A percentile compares a stretch with the other conserved stretches of the same genome.
These are phyloP conservation scores for Canariomyces notabilis DNA, from an alignment of 2,329 filamentous ascomycete genomes.

Conservation along the genomic window DNA sequence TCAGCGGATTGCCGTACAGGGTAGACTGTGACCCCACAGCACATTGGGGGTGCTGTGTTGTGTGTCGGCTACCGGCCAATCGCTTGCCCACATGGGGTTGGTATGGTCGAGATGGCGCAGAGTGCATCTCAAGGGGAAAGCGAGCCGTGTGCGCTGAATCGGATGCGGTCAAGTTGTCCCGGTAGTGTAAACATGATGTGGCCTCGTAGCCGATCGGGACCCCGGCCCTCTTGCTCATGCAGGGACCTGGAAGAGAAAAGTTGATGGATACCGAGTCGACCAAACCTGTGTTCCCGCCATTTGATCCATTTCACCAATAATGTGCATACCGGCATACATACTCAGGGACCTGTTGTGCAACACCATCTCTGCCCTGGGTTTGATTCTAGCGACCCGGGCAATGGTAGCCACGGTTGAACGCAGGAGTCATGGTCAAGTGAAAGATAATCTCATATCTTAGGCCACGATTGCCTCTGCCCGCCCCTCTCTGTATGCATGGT, in stretches of 20 bases:
- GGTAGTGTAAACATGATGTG: neutral
- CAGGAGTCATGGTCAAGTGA: neutral
- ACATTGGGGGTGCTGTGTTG: neutral
- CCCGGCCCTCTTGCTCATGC: neutral
- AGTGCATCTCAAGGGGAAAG: slow-evolving; percentile 8
- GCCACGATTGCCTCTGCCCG: neutral
- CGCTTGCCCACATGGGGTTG: slow-evolving; percentile 39
- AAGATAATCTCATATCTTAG: too few species aligned
- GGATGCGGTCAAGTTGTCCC: neutral
- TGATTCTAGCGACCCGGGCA: neutral
- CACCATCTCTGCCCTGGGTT: slow-evolving; percentile 6
- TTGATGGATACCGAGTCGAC: too few species aligned
- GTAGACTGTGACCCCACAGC: slow-evolving; percentile 6
- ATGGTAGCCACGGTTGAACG: neutral
- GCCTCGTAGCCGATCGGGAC: neutral
- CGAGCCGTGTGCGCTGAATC: slow-evolving; percentile 6
- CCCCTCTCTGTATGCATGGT: slow-evolving; percentile 6
- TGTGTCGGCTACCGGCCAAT: slow-evolving; percentile 35
- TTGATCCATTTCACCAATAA: too few species aligned
- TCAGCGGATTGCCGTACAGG: neutral
- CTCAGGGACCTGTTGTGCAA: slow-evolving; percentile 1
- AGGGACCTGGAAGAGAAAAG: neutral
- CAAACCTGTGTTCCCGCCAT: too few species aligned
- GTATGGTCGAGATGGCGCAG: slow-evolving; percentile 9
- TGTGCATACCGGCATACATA: too few species aligned